Evolutionary conservation across 306 rosid species (phyloP), one percentile per base, ranked within the genome.

Genomic region (Vicia sativa): DNA sequence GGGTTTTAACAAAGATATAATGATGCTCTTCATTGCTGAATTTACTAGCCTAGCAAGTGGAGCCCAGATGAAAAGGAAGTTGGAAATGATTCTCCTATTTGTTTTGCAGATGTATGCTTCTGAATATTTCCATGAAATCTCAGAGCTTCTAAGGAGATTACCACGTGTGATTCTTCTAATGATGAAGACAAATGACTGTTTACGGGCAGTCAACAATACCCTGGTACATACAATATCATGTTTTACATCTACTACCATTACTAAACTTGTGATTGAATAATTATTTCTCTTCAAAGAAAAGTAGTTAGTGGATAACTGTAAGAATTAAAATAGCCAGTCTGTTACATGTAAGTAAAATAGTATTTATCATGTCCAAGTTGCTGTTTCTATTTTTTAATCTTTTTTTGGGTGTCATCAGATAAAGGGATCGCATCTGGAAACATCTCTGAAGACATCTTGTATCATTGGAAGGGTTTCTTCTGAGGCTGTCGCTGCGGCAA

Each of bases 121-220:
- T 77, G 81, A 88, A 79, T 88, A 93, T 84, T 85, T 93, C 77
- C 67, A 88, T 65, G 87, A 93, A 82, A 93, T 93, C 67, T 81
- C 99, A 3, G 97, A 93, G 84, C 99, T 93, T 69, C 81, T 93
- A 10, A 81, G 95, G 84, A 88, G 95, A 86, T 65, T 93, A 50
- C 99, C 99, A 0, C 96, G 96, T 29, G 99, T 83, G 60, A 88
- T 93, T 79, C 87, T 93, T 74, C 78, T 93, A 70, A 88, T 93
- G 99, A 84, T 93, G 87, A 93, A 93, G 84, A 93, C 99, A 59
- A 93, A 93, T 79, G 99, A 93, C 72, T 93, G 99, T 76, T 82
- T 93, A 75, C 84, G 97, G 67, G 78, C 99, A 34, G 99, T 93
- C 72, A 93, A 86, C 79, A 90, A 85, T 62, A 26, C 80, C 57